Percentiles rank a stretch among this genome's conserved stretches.
Evolutionary conservation across 2,329 filamentous ascomycete genomes (phyloP).

Genomic region (Paramyrothecium sp.): DNA sequence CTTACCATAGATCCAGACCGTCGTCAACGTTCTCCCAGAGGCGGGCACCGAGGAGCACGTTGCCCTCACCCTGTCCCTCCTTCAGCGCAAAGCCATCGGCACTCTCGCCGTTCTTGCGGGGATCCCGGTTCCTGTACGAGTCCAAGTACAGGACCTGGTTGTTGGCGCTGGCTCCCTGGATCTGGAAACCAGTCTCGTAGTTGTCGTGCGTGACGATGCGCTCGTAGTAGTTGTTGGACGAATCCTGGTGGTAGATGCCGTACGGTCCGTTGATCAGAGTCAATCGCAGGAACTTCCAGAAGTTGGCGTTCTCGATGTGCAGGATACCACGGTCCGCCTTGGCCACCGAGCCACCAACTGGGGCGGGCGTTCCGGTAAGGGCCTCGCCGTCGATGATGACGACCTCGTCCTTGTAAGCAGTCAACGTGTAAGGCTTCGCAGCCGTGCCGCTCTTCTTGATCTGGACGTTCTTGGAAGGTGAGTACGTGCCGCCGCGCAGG

Average conservation of each 20-base stretch:
- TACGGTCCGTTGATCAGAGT: conserved; percentile 35
- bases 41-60: conserved; percentile 40
- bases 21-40: conserved; percentile 52
- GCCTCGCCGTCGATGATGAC: conserved; percentile 45
- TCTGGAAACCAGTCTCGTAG: conserved; percentile 36
- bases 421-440: conserved; percentile 37
- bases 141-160: conserved; percentile 41
- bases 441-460: conserved; percentile 41
- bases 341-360: conserved; percentile 34
- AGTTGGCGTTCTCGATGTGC: conserved; percentile 41
- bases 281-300: conserved; percentile 44
- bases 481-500: conserved; percentile 45
- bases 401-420: conserved; percentile 39
- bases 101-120: conserved; percentile 50
- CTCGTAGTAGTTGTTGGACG: conserved; percentile 35
- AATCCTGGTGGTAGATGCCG: conserved; percentile 32
- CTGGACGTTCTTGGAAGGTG: conserved; percentile 44
- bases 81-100: conserved; percentile 49
- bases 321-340: conserved; percentile 43
- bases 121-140: conserved; percentile 43
- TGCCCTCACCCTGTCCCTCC: conserved; percentile 43
- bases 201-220: conserved; percentile 34
- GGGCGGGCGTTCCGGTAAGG: conserved; percentile 37
- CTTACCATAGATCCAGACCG: conserved; percentile 28
- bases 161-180: conserved; percentile 28